Conservation (phyloP, 179 eudicot genomes). For the Camellia oleifera region DNA sequence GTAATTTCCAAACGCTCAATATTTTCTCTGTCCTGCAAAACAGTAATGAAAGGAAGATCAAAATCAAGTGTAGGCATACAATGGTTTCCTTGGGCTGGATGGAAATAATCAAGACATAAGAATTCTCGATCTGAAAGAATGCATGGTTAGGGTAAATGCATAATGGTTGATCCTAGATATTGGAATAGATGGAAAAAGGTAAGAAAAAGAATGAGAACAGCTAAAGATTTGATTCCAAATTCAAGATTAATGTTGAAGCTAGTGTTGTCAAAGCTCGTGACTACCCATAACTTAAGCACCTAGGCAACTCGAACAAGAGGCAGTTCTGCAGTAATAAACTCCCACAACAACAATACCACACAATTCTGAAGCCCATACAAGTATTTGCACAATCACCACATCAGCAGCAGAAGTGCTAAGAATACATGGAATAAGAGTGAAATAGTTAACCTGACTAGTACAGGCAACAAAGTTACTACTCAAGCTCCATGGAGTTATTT, state of each 20-base stretch:
- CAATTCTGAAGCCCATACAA: background rate
- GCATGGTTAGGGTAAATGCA: background rate
- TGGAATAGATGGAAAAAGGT: background rate
- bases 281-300: background rate
- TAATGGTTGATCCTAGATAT: background rate
- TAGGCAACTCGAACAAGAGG: background rate
- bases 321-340: background rate
- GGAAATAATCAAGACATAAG: background rate
- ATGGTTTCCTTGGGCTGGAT: slow-evolving; percentile 2
- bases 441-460: slow-evolving; percentile 68
- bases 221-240: background rate
- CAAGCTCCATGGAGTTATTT: slow-evolving; percentile 96
- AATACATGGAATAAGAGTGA: background rate
- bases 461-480: slow-evolving; percentile 95
- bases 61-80: background rate
- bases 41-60: background rate
- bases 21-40: slow-evolving; percentile 78
- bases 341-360: background rate
- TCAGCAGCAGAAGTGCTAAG: background rate
- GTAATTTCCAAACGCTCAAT: slow-evolving; percentile 95
- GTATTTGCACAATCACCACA: background rate
- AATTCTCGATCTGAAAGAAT: background rate
- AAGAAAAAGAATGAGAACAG: background rate
- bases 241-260: background rate
- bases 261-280: background rate